Evolutionary conservation across 352 stramenopile species (phyloP).

Genomic region (Phytophthora quininea): DNA sequence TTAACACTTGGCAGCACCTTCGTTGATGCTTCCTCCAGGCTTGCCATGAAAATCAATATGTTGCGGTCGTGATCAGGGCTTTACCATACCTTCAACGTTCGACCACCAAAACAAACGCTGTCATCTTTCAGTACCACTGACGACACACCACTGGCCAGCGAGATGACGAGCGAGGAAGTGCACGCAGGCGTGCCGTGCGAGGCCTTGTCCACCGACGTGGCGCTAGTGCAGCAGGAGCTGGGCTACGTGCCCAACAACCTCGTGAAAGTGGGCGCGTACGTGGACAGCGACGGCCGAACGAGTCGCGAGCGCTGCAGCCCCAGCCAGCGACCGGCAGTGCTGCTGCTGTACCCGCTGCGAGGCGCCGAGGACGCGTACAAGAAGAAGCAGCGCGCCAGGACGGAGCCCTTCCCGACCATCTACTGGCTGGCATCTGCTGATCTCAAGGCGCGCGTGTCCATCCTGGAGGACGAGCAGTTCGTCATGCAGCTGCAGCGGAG

Average conservation of each 20-base stretch:
- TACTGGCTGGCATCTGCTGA: slow-evolving; percentile 62
- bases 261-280: slow-evolving; percentile 45
- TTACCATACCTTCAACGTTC: too few species aligned
- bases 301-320: slow-evolving; percentile 5
- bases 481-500: slow-evolving; percentile 50
- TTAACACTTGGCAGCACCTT: too few species aligned
- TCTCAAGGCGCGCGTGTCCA: slow-evolving; percentile 57
- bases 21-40: too few species aligned
- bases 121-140: too few species aligned
- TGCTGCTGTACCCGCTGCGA: slow-evolving; percentile 66
- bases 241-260: slow-evolving; percentile 64
- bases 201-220: slow-evolving; percentile 33
- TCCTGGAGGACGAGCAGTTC: slow-evolving; percentile 58
- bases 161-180: slow-evolving; percentile 4
- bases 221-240: slow-evolving; percentile 48
- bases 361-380: slow-evolving; percentile 65
- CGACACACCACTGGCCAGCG: background rate
- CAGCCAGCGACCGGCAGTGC: slow-evolving; percentile 33
- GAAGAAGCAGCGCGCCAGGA: slow-evolving; percentile 54
- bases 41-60: too few species aligned
- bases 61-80: too few species aligned
- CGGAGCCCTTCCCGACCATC: slow-evolving; percentile 73
- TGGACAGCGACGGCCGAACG: slow-evolving; percentile 23
- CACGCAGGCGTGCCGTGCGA: slow-evolving; percentile 54
- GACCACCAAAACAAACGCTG: too few species aligned